phyloP scores from a whole-genome alignment of 148 eudicot species.

The Selenicereus undatus region DNA sequence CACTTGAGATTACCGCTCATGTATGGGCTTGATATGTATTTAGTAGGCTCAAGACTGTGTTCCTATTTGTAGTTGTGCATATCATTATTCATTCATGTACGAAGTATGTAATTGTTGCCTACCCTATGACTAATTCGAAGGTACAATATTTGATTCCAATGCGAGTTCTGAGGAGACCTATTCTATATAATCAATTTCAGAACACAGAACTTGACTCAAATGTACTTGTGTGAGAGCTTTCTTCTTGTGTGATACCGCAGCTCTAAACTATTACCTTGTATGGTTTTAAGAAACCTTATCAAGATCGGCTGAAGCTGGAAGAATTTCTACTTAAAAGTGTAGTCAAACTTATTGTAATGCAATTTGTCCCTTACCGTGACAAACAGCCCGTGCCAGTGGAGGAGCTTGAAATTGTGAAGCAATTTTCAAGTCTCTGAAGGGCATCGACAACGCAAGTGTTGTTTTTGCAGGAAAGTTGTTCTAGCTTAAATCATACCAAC shows the following conservation, averaged over 20 bases:
- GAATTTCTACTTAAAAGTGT: slow-evolving; percentile 13
- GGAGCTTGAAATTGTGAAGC: no score
- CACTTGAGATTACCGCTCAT: neutral
- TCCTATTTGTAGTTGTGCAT: no score
- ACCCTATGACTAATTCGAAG: no score
- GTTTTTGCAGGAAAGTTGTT: no score
- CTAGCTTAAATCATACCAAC: no score
- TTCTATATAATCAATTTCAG: neutral
- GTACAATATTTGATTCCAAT: no score
- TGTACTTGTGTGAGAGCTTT: neutral
- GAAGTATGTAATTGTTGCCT: no score
- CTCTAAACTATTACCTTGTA: slow-evolving; percentile 7
- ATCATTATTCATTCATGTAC: no score
- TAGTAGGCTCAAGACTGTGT: neutral
- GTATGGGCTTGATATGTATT: neutral
- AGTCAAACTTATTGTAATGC: neutral
- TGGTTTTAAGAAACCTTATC: neutral
- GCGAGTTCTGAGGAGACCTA: neutral
- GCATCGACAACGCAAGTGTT: no score
- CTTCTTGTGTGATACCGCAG: slow-evolving; percentile 9
- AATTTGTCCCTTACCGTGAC: neutral
- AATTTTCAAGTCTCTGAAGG: no score
- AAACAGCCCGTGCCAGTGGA: neutral
- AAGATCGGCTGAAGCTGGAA: slow-evolving; percentile 2
- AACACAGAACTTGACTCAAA: neutral